Evolutionary conservation across 2,329 filamentous ascomycete genomes (phyloP).

Genomic region (Eutypa lata): DNA sequence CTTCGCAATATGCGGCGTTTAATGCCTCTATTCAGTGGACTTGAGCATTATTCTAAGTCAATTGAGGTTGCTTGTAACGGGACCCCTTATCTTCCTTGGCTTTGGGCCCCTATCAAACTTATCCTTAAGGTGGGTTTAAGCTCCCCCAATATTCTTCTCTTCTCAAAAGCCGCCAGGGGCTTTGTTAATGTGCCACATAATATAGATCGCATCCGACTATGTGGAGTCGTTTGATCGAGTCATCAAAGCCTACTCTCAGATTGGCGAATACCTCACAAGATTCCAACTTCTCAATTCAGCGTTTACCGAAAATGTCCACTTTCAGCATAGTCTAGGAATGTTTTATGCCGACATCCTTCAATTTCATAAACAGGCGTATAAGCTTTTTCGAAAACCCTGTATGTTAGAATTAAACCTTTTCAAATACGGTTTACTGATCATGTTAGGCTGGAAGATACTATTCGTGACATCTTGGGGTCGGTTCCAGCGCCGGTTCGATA

Average conservation of each 20-base stretch:
- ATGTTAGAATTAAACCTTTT: neutral
- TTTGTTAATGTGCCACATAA: neutral
- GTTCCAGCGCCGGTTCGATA: slow-evolving; percentile 31
- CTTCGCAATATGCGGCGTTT: slow-evolving; percentile 43
- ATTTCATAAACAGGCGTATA: slow-evolving; percentile 45
- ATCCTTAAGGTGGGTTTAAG: slow-evolving; percentile 29
- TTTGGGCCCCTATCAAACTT: slow-evolving; percentile 44
- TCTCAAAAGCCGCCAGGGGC: no score
- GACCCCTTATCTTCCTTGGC: slow-evolving; percentile 41
- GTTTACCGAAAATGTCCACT: slow-evolving; percentile 14
- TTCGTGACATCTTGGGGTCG: slow-evolving; percentile 36
- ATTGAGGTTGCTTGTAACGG: slow-evolving; percentile 44
- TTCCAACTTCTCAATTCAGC: slow-evolving; percentile 20
- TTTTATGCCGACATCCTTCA: slow-evolving; percentile 47
- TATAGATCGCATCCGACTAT: slow-evolving; percentile 28
- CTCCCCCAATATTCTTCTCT: no score
- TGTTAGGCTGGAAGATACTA: slow-evolving; percentile 31
- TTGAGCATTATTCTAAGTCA: slow-evolving; percentile 39
- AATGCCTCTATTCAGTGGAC: slow-evolving; percentile 35
- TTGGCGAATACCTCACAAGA: neutral
- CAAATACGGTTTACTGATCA: neutral
- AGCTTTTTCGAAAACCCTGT: slow-evolving; percentile 37
- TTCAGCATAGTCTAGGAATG: slow-evolving; percentile 38
- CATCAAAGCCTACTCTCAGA: slow-evolving; percentile 33
- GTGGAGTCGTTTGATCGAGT: slow-evolving; percentile 39